Evolutionary conservation across 2,329 filamentous ascomycete species (phyloP), one percentile per base, ranked within the genome.

Genomic region (Lojkania enalia): DNA sequence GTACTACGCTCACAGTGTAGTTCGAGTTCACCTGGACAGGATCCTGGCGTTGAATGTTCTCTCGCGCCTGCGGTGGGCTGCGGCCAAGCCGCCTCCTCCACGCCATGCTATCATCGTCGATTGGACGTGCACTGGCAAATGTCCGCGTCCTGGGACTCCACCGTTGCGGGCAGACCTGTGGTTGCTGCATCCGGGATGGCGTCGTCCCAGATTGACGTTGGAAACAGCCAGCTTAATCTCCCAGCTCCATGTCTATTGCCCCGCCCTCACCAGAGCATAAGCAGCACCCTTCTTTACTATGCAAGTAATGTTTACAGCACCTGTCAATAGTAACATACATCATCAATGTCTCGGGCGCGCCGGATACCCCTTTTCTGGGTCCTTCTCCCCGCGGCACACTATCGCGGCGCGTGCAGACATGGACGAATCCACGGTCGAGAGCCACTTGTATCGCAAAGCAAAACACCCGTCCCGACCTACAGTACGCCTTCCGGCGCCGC

Each of bases 381-480:
- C 23, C 7, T 27, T n/a, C n/a, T 27, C 23, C 7, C 23, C 23
- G 23, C 23, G 23, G 23, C 7, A 27, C n/a, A n/a, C 23, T n/a
- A 27, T 27, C 23, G 23, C 7, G n/a, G 23, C 30, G 30, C 30
- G 9, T 33, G 30, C 30, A 16, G 6, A n/a, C n/a, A n/a, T n/a
- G n/a, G n/a, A n/a, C n/a, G n/a, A n/a, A n/a, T n/a, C n/a, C n/a
- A n/a, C n/a, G n/a, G n/a, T n/a, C n/a, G n/a, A n/a, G n/a, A n/a
- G n/a, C n/a, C n/a, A n/a, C n/a, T n/a, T n/a, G n/a, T n/a, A n/a
- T n/a, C n/a, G 30, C 33, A 19, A 20, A 9, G 33, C 12, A 23
- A n/a, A 39, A 27, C 19, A 27, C 36, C 15, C n/a, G 36, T 39
- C 15, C 36, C 36, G 36, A 31, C 14, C 37, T 31, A 31, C 37